Percentiles rank a stretch among this genome's conserved stretches.
phyloP scores from a whole-genome alignment of 768 basidiomycete genomes.

The Termitomyces sp. region DNA sequence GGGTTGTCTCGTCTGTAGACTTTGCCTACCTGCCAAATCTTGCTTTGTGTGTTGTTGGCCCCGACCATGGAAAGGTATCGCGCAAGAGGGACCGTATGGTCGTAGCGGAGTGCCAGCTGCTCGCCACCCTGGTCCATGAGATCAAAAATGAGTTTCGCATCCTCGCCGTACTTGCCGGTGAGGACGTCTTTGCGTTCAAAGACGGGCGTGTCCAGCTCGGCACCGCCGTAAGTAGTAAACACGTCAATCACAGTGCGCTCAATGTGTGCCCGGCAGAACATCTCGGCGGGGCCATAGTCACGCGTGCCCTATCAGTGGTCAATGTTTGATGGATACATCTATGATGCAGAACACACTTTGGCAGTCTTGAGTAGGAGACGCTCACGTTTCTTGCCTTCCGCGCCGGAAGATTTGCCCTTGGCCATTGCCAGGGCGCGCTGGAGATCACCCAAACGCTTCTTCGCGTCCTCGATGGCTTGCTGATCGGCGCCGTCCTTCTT shows the following conservation, averaged over 20 bases:
- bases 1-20: slow-evolving; percentile 96
- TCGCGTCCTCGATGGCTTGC: slow-evolving; percentile 52
- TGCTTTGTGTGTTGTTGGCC: slow-evolving; percentile 67
- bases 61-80: slow-evolving; percentile 94
- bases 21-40: slow-evolving; percentile 98
- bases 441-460: slow-evolving; percentile 67
- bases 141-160: slow-evolving; percentile 96
- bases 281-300: slow-evolving; percentile 91
- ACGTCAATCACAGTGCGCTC: slow-evolving; percentile 84
- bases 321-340: slow-evolving; percentile 13
- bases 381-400: slow-evolving; percentile 52
- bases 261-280: slow-evolving; percentile 88
- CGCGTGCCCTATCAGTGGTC: slow-evolving; percentile 70
- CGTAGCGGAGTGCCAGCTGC: slow-evolving; percentile 89
- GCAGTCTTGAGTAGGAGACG: slow-evolving; percentile 86
- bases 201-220: slow-evolving; percentile 95
- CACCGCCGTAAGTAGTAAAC: slow-evolving; percentile 86
- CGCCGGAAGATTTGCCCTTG: slow-evolving; percentile 28
- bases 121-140: slow-evolving; percentile 97
- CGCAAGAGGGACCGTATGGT: slow-evolving; percentile 96
- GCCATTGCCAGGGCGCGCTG: slow-evolving; percentile 49
- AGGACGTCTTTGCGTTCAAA: slow-evolving; percentile 97
- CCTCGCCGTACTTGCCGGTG: slow-evolving; percentile 97
- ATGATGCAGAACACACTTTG: slow-evolving; percentile 54
- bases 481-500: slow-evolving; percentile 51